Evolutionary conservation across 2,329 filamentous ascomycete species (phyloP), one percentile per base, ranked within the genome.

Genomic region (Sporothrix inflata): DNA sequence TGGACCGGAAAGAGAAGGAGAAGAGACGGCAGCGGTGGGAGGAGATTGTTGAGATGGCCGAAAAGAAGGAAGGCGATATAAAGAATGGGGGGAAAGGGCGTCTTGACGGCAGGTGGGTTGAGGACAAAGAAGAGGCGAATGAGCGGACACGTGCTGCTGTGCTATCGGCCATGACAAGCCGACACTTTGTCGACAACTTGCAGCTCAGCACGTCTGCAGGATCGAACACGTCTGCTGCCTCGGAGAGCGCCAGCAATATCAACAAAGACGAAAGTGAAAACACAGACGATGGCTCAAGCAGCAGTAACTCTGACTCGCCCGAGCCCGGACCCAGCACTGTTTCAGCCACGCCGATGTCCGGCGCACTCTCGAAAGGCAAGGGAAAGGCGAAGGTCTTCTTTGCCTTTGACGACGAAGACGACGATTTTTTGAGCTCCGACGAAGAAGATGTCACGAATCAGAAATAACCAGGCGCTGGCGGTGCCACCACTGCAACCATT

Each of bases 1-100:
- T 99, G 95, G 96, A 98, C 75, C 90, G 91, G 81, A 93, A 93
- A 79, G 94, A 98, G 80, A 95, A 94, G 78, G 94, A 98, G 79
- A 91, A 92, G 81, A 89, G 94, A 65, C 88, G 92, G 61, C 90
- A 92, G 81, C 85, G 94, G 65, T 97, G 94, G 94, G 91, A 97
- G 80, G 89, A 94, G 78, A 92, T 98, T 71, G 91, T 98, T 14
- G 92, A 95, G 66, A 86, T 91, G 73, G 91, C 96, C 0, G 95
- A 98, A 80, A 88, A 90, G 74, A 91, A 90, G 76, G 92, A 97
- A 77, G 91, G 94, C 47, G 94, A 97, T 78, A 88, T 98, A 69
- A 91, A 89, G 80, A 90, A 90, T 73, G 94, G 93, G 11, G 85
- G 87, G 75, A 87, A 89, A 76, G 89, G 90, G 70, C 87, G 91